phyloP scores from a whole-genome alignment of 2,329 filamentous ascomycete species.

The Neonectria ditissima region DNA sequence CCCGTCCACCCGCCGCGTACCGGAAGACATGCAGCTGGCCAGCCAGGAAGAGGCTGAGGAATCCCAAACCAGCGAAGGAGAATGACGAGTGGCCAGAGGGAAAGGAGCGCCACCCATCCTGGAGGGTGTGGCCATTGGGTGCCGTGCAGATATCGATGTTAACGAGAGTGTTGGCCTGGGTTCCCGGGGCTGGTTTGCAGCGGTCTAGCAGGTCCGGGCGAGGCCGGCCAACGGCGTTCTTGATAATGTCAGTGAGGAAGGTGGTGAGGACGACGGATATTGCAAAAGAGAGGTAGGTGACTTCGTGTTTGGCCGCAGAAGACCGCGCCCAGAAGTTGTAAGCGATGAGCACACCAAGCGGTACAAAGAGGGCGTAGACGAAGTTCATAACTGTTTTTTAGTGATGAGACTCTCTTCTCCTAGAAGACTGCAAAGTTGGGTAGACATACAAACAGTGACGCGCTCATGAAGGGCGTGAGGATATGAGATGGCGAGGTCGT shows the following conservation, averaged over 20 bases:
- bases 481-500: constrained; percentile 85
- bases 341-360: constrained; percentile 72
- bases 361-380: constrained; percentile 80
- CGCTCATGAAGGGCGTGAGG: constrained; percentile 87
- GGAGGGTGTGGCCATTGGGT: constrained; percentile 73
- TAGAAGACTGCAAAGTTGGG: neutral
- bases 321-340: constrained; percentile 74
- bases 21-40: constrained; percentile 73
- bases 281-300: constrained; percentile 83
- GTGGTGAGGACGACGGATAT: constrained; percentile 81
- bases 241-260: constrained; percentile 90
- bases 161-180: constrained; percentile 65
- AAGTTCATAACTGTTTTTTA: constrained; percentile 73
- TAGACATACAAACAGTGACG: constrained; percentile 77
- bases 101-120: constrained; percentile 88
- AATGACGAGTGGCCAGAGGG: constrained; percentile 85
- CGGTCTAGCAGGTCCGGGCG: constrained; percentile 74
- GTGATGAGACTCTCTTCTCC: neutral
- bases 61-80: constrained; percentile 82
- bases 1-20: constrained; percentile 57
- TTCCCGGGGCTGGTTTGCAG: constrained; percentile 75
- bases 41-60: constrained; percentile 76
- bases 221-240: constrained; percentile 86
- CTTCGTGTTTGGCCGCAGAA: constrained; percentile 82
- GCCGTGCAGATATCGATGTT: constrained; percentile 80